Evolutionary conservation across 371 early-diverging fungal species (phyloP).

Genomic region (Capniomyces stellatus): DNA sequence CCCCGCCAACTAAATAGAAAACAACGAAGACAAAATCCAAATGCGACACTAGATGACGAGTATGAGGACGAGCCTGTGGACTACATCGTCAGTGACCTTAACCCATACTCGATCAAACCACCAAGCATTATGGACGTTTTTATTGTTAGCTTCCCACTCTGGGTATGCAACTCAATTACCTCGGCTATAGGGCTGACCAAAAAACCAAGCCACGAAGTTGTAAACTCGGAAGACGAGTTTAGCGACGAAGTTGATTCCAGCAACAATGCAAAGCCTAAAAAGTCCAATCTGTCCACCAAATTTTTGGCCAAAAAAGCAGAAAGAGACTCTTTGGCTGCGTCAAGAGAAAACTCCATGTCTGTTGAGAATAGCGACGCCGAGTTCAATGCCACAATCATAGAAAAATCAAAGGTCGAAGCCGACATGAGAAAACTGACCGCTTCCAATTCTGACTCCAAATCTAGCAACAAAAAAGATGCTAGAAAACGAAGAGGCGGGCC

Average conservation of each 20-base stretch:
- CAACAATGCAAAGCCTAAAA: neutral
- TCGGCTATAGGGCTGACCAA: neutral
- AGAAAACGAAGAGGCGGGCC: neutral
- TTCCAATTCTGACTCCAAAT: neutral
- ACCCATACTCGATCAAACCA: slow-evolving; percentile 15
- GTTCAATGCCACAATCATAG: neutral
- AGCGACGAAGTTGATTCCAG: neutral
- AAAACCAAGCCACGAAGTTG: neutral
- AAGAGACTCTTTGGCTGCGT: neutral
- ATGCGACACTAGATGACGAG: slow-evolving; percentile 8
- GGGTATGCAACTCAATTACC: neutral
- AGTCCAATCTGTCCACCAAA: no score
- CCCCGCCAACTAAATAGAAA: neutral
- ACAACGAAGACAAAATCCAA: neutral
- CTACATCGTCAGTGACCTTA: slow-evolving; percentile 19
- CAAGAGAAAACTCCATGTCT: neutral
- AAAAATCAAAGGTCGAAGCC: neutral
- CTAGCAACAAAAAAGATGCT: neutral
- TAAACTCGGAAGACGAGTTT: neutral
- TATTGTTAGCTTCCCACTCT: slow-evolving; percentile 11
- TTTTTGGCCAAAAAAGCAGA: neutral
- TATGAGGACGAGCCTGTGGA: slow-evolving; percentile 7
- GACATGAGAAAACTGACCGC: neutral
- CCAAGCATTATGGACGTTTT: slow-evolving; percentile 11
- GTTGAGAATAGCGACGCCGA: neutral